Evolutionary conservation across 148 eudicot species (phyloP), one percentile per base, ranked within the genome.

Genomic region (Beta vulgaris): DNA sequence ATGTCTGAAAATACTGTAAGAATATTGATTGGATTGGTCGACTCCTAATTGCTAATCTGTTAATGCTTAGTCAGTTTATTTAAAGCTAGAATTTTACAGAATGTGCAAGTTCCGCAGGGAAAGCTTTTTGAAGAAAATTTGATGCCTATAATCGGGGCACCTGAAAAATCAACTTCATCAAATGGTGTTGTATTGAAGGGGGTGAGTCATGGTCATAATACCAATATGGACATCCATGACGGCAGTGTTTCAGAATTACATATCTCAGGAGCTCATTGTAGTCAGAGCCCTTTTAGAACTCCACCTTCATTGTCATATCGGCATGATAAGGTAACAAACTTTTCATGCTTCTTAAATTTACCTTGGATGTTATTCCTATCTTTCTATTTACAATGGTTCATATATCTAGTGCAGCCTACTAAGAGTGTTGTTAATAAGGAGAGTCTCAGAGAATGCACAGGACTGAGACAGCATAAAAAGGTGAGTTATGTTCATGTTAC

Each of bases 401-500:
- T 59, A 72, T 76, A 59, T 79, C 35, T 74, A 70, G 28, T 81
- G 80, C 91, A 95, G 97, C 73, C 83, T 64, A 72, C 60, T 44
- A 80, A 85, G 77, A 71, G 69, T 65, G 76, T 71, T 74, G 79
- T 54, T 57, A 62, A 60, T 68, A 74, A 74, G 64, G 79, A 64
- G 51, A 79, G 77, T 68, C 63, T 78, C 70, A 76, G 75, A 70
- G 84, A 83, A 76, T 81, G 86, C 76, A 73, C 62, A 34, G 91
- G 87, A 76, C 81, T 86, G 71, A 84, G 90, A 81, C 93, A 89
- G 36, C 92, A 95, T 71, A 92, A 92, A 86, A 95, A 89, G 96
- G 97, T 92, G 43, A 31, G 40, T 75, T 31, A 13, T 35, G n/a
- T 18, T 54, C 21, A 39, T 39, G 31, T 26, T 21, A 5, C 5